Base-by-base conservation (phyloP, 2,329 filamentous ascomycete species). In the Aaosphaeria arxii region DNA sequence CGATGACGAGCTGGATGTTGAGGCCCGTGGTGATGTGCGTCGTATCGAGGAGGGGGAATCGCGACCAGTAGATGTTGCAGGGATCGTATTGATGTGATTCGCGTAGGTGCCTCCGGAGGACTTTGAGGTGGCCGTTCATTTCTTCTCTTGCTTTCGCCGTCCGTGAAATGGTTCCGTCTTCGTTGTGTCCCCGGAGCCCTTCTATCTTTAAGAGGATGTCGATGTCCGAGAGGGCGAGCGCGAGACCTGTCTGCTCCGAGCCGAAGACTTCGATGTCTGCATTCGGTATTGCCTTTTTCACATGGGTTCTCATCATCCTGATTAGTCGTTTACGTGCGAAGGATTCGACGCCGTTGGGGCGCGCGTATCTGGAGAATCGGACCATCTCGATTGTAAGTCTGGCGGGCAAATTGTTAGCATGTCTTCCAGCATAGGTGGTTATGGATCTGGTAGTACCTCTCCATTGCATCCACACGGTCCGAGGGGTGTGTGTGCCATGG, bases 181-280 rank as follows among this genome's bases (percentile, higher is more conserved):
- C 6, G 30, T 17, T 5, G 9, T 43, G 24, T 11, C 2, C 24
- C 3, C 3, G 39, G 30, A 11, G 24, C 11, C 11, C 28, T 28
- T 63, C 62, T 29, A 24, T 29, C 52, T 53, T 69, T 17, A 71
- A 44, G 64, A 73, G 64, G 71, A 77, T 50, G 57, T 85, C 78
- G 9, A 85, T 69, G 60, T 80, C 78, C 5, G 83, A 85, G 38
- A 72, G 70, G 30, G 77, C 72, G 45, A 77, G 59, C 1, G 77
- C 75, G 33, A 84, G 64, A 6, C 79, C 78, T 11, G 76, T 82
- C 7, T 66, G 62, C 47, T 77, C 71, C 6, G 81, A 84, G 13
- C 82, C 82, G 49, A 80, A 78, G 3, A 79, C 51, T 48, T 78
- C 70, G 5, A 73, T 66, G 7, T 42, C 39, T 24, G 59, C 50